Evolutionary conservation across 2,329 filamentous ascomycete species (phyloP).

Genomic region (Diaporthe aspalathi): DNA sequence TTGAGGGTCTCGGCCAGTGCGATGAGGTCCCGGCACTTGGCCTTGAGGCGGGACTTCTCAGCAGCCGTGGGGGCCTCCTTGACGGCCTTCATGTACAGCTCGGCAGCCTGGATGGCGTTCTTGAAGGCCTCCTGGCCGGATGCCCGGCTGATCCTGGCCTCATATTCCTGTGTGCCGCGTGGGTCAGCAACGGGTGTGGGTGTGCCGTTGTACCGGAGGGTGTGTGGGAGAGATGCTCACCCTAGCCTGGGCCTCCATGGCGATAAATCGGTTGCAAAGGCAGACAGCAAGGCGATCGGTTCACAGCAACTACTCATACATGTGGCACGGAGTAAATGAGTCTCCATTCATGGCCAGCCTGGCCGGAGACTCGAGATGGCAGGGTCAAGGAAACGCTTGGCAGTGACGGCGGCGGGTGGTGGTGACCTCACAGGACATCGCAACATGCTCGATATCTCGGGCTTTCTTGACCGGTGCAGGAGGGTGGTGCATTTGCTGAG

Average conservation of each 20-base stretch:
- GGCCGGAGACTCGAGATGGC: background rate
- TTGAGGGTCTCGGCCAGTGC: slow-evolving; percentile 83
- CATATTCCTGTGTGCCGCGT: slow-evolving; percentile 58
- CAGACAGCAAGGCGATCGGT: slow-evolving; percentile 3
- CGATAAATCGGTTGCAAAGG: background rate
- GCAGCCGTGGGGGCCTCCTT: slow-evolving; percentile 67
- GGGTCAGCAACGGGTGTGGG: slow-evolving; percentile 17
- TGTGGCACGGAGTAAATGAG: slow-evolving; percentile 3
- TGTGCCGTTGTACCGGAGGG: background rate
- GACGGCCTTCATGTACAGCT: slow-evolving; percentile 84
- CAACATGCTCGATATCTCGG: slow-evolving; percentile 26
- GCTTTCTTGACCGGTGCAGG: slow-evolving; percentile 15
- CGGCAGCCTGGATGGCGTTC: slow-evolving; percentile 80
- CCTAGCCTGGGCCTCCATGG: slow-evolving; percentile 38
- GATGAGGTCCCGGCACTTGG: slow-evolving; percentile 77
- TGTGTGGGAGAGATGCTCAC: slow-evolving; percentile 11
- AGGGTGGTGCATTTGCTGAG: slow-evolving; percentile 20
- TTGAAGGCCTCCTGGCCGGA: slow-evolving; percentile 74
- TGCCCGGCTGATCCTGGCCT: slow-evolving; percentile 62
- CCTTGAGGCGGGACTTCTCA: slow-evolving; percentile 75
- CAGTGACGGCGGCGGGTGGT: slow-evolving; percentile 10
- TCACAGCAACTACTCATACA: slow-evolving; percentile 9
- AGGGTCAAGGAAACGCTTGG: slow-evolving; percentile 12
- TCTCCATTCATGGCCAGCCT: slow-evolving; percentile 14
- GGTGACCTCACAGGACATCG: slow-evolving; percentile 19